These are phyloP conservation scores for Sugiyamaella japonica DNA, from an alignment of 1,139 yeast genomes.

Conservation along the genomic window DNA sequence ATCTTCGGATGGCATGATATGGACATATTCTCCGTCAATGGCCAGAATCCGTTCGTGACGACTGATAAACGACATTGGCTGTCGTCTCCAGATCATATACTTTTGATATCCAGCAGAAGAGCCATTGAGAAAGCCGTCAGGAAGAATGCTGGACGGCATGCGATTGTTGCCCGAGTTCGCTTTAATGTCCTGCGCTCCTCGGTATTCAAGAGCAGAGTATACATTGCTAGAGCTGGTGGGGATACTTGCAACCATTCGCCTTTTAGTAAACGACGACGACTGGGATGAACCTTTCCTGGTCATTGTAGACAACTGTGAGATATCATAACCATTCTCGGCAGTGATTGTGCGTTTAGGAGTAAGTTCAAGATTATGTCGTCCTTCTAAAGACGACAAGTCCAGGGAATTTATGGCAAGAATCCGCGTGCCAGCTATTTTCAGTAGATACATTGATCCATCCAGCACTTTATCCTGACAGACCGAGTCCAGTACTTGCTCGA, in stretches of 20 bases:
- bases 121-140: conserved; percentile 23
- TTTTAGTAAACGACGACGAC: neutral
- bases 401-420: conserved; percentile 24
- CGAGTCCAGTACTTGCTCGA: conserved; percentile 35
- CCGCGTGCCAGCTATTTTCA: conserved; percentile 39
- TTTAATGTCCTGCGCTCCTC: conserved; percentile 10
- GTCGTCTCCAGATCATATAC: conserved; percentile 85
- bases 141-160: conserved; percentile 15
- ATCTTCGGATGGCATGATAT: conserved; percentile 79
- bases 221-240: conserved; percentile 1
- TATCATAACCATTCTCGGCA: conserved; percentile 33
- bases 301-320: conserved; percentile 5
- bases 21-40: conserved; percentile 90
- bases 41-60: conserved; percentile 83
- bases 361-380: conserved; percentile 33
- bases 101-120: conserved; percentile 44
- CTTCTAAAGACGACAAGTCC: conserved; percentile 28
- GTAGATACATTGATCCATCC: conserved; percentile 39
- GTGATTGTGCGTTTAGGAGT: conserved; percentile 37
- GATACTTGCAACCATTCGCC: conserved; percentile 17
- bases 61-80: conserved; percentile 77
- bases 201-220: conserved; percentile 13
- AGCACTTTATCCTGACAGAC: conserved; percentile 40
- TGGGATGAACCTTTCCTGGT: neutral
- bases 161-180: conserved; percentile 7